Evolutionary conservation across 169 alveolate species (phyloP).

Genomic region (Perkinsus marinus): DNA sequence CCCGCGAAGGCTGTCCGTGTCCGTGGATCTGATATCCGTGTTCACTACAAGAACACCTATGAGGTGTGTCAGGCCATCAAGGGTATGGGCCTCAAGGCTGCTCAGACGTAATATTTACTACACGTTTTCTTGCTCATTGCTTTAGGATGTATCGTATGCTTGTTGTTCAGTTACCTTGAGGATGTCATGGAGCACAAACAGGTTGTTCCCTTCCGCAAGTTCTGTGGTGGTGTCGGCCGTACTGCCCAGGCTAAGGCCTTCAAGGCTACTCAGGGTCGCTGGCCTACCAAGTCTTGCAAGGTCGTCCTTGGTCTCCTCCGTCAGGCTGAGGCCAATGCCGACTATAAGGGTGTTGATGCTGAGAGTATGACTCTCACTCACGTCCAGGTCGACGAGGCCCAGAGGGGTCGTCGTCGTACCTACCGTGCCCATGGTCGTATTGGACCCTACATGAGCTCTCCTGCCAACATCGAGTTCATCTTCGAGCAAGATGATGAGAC

Average conservation of each 20-base stretch:
- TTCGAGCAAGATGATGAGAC: slow-evolving; percentile 59
- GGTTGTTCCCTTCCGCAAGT: slow-evolving; percentile 89
- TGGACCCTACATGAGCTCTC: slow-evolving; percentile 65
- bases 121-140: no score
- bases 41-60: slow-evolving; percentile 87
- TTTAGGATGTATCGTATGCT: background rate
- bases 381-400: slow-evolving; percentile 85
- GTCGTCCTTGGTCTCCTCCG: slow-evolving; percentile 71
- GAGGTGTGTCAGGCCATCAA: slow-evolving; percentile 91
- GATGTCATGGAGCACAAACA: slow-evolving; percentile 88
- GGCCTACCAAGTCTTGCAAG: slow-evolving; percentile 92
- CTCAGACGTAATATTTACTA: slow-evolving; percentile 42
- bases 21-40: slow-evolving; percentile 73
- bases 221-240: slow-evolving; percentile 92
- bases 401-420: slow-evolving; percentile 92
- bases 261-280: slow-evolving; percentile 88
- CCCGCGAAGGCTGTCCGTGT: background rate
- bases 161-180: slow-evolving; percentile 51
- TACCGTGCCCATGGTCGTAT: slow-evolving; percentile 98
- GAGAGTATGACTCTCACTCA: slow-evolving; percentile 75
- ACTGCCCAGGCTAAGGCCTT: slow-evolving; percentile 88
- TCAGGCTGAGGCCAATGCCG: slow-evolving; percentile 89
- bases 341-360: slow-evolving; percentile 76
- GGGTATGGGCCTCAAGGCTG: slow-evolving; percentile 77
- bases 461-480: slow-evolving; percentile 73